Base-by-base conservation (phyloP, 305 asterid species). In the Rubia balearica region DNA sequence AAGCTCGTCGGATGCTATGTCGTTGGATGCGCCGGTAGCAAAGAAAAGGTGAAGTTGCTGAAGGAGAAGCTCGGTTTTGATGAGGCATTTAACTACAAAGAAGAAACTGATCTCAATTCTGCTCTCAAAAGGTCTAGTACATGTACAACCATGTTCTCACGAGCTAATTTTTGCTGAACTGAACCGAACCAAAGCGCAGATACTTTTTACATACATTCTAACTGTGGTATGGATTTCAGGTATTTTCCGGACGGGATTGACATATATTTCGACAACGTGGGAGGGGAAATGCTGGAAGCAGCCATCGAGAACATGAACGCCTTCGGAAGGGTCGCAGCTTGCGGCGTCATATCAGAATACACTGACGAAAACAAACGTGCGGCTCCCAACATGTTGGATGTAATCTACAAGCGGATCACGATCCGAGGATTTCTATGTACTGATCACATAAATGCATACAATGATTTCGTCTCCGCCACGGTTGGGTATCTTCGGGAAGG, bases 51-150 rank as follows among this genome's bases (percentile, higher is more conserved):
- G 42, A 78, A 82, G 27, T 67, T 88, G 81, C 87, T 89, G 0
- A 87, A 85, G 76, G 83, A 77, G 61, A 82, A 79, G 73, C 92
- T 89, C 27, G 92, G 96, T 17, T 91, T 91, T 70, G 97, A 91
- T 48, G 90, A 91, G 60, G 97, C 95, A 53, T 91, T 91, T 82
- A 91, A 91, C 80, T 89, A 89, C 80, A 89, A 89, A 76, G 87
- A 91, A 19, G 95, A 86, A 83, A 72, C 75, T 64, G 80, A 91
- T 75, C 88, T 89, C 57, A 84, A 83, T 8, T 71, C 87, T 8
- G 78, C 92, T 49, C 90, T 91, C 0, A 78, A 78, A 74, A 87
- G 91, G 96, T 89, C 36, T 43, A 43, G 7, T 7, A n/a, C n/a
- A n/a, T n/a, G n/a, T n/a, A n/a, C n/a, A n/a, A n/a, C n/a, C n/a